Base-by-base conservation (phyloP, 441 rosid species). In the Syzygium syzygioides region DNA sequence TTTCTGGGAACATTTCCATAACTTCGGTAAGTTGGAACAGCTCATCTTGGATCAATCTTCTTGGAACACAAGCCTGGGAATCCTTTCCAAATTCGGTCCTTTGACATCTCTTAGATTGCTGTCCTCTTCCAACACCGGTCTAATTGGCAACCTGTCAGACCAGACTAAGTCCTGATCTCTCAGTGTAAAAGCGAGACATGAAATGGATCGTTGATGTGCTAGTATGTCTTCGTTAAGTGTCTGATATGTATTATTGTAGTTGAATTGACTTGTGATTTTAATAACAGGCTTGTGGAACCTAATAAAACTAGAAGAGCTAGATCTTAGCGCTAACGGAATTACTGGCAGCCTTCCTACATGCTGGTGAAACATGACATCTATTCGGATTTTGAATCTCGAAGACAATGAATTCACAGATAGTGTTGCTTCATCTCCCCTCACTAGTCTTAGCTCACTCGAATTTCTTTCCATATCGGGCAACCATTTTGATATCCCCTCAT, bases 341-440 rank as follows among this genome's bases (percentile, higher is more conserved):
- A 45, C 4, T 19, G 91, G 90, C 3, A 1, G 1, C 4, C 20
- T 90, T n/a, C 92, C 91, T 11, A 26, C 2, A 1, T 91, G 93
- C 68, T 64, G 91, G 9, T 25, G 34, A 32, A 92, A 90, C 79
- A 54, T 91, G 80, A 88, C 91, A 4, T 90, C 89, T 2, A 89
- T 92, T 41, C 9, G 85, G 68, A 26, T 5, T 26, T 23, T 89
- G 2, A 86, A 89, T 80, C 85, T 91, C 13, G 48, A 85, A 10
- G 34, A 14, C 9, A 89, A 90, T 87, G 50, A 90, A 13, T 25
- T 92, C 17, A n/a, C 4, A 4, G 88, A 91, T 84, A 53, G 30
- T n/a, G 84, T 92, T 14, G 28, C 87, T 1, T 62, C 28, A 3
- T 90, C 87, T 88, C 66, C 88, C 6, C 55, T 93, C 30, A 26